Conservation (phyloP, 768 basidiomycete genomes). For the Butyriboletus loyo region DNA sequence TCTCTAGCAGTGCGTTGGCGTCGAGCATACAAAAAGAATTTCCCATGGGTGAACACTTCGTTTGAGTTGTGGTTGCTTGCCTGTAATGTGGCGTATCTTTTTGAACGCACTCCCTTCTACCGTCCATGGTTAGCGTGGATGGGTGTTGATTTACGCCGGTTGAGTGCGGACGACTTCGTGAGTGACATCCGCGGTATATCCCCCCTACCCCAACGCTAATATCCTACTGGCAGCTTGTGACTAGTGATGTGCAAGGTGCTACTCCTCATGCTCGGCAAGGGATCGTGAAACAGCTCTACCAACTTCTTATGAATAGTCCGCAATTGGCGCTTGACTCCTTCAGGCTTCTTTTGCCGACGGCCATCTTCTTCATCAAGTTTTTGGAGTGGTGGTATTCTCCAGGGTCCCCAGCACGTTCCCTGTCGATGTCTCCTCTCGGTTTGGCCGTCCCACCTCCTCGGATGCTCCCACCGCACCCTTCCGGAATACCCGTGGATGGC, state of each 20-base stretch:
- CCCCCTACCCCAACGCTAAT: conserved; percentile 1
- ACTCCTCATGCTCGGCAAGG: conserved; percentile 31
- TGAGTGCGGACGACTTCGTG: conserved; percentile 78
- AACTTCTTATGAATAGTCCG: conserved; percentile 51
- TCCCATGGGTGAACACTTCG: conserved; percentile 77
- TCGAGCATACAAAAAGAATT: conserved; percentile 64
- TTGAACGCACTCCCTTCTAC: conserved; percentile 81
- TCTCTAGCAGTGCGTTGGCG: conserved; percentile 52
- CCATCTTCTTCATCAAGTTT: conserved; percentile 95
- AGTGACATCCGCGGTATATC: conserved; percentile 24
- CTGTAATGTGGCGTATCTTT: conserved; percentile 88
- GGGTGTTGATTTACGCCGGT: conserved; percentile 76
- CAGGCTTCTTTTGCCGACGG: conserved; percentile 75
- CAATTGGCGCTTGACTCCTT: conserved; percentile 72
- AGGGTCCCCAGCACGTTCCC: conserved; percentile 75
- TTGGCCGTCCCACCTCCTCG: conserved; percentile 75
- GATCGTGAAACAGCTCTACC: conserved; percentile 43
- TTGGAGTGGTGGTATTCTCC: conserved; percentile 99
- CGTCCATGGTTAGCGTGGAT: conserved; percentile 91
- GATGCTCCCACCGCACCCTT: conserved; percentile 71
- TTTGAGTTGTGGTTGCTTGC: conserved; percentile 82
- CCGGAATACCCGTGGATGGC: conserved; percentile 61
- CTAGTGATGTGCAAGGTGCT: conserved; percentile 12
- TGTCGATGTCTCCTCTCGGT: conserved; percentile 58
- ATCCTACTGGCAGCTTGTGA: conserved; percentile 14